A percentile compares a stretch with the other conserved stretches of the same genome.
Evolutionary conservation across 306 rosid genomes (phyloP).

Genomic region (Aeschynomene evenia): DNA sequence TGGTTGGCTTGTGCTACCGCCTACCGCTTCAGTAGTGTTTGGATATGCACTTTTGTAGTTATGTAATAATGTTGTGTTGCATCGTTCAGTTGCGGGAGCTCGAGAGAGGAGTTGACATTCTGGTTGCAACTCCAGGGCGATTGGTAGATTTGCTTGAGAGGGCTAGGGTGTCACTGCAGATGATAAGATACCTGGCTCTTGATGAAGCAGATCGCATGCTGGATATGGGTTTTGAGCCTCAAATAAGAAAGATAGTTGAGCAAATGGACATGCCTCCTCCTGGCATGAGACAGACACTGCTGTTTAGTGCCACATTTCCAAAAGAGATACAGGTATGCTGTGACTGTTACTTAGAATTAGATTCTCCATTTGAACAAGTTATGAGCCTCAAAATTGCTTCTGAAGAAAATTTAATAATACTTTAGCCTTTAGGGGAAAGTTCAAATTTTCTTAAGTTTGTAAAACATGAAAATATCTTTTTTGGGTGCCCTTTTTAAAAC

Average conservation of each 20-base stretch:
- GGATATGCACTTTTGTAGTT: slow-evolving; percentile 22
- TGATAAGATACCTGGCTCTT: slow-evolving; percentile 73
- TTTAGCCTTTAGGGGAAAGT: not conserved
- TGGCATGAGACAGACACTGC: slow-evolving; percentile 74
- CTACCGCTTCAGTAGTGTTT: not conserved
- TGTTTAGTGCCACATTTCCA: slow-evolving; percentile 85
- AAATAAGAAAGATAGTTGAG: slow-evolving; percentile 80
- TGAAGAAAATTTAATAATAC: not conserved
- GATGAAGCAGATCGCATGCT: slow-evolving; percentile 96
- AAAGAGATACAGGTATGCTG: slow-evolving; percentile 80
- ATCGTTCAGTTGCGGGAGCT: slow-evolving; percentile 68
- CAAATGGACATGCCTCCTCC: slow-evolving; percentile 91
- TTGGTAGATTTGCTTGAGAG: slow-evolving; percentile 89
- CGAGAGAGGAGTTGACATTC: slow-evolving; percentile 89
- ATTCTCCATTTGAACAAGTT: not conserved
- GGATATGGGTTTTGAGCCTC: slow-evolving; percentile 98
- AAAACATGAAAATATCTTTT: slow-evolving; percentile 8
- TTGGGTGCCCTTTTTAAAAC: not conserved
- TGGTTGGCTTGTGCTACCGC: slow-evolving; percentile 21
- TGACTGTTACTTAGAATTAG: slow-evolving; percentile 9
- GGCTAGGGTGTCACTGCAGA: slow-evolving; percentile 73
- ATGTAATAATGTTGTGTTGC: slow-evolving; percentile 10
- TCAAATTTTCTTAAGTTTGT: not conserved
- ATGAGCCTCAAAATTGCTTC: not conserved
- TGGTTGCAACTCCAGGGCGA: slow-evolving; percentile 92